Percentiles rank a stretch among this genome's conserved stretches.
These are phyloP conservation scores for Suhomyces maxii DNA, from an alignment of 1,139 yeast species.

Conservation along the genomic window DNA sequence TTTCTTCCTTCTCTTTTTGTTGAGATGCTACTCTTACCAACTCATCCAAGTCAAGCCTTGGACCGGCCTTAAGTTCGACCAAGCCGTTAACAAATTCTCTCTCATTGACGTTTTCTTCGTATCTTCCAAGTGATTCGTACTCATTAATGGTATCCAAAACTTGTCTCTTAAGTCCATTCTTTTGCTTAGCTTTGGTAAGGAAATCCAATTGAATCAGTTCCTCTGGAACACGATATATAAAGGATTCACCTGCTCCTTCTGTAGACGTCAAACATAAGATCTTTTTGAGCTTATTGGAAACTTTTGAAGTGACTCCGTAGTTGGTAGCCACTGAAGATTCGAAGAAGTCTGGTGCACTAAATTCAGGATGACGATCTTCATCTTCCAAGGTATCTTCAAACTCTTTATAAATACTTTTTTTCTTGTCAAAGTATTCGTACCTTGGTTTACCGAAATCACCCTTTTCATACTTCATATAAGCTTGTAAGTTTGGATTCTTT, in stretches of 20 bases:
- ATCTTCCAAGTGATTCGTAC: slow-evolving; percentile 22
- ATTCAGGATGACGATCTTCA: slow-evolving; percentile 22
- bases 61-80: slow-evolving; percentile 14
- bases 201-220: slow-evolving; percentile 75
- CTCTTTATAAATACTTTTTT: slow-evolving; percentile 10
- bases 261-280: slow-evolving; percentile 37
- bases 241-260: slow-evolving; percentile 28
- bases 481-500: slow-evolving; percentile 27
- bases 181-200: slow-evolving; percentile 45
- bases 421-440: slow-evolving; percentile 28
- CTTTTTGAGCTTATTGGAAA: slow-evolving; percentile 36
- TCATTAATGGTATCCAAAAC: slow-evolving; percentile 26
- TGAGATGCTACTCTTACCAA: slow-evolving; percentile 24
- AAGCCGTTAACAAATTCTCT: slow-evolving; percentile 28
- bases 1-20: slow-evolving; percentile 11
- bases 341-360: slow-evolving; percentile 48
- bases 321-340: slow-evolving; percentile 33
- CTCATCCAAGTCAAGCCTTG: slow-evolving; percentile 22
- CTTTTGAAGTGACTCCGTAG: slow-evolving; percentile 48
- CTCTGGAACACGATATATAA: slow-evolving; percentile 69
- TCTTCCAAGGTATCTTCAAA: slow-evolving; percentile 13
- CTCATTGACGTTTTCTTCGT: slow-evolving; percentile 24
- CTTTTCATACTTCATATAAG: slow-evolving; percentile 32
- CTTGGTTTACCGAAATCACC: slow-evolving; percentile 20
- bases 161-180: slow-evolving; percentile 23